Conservation (phyloP, 2,329 filamentous ascomycete species). For the Coniella vitis region DNA sequence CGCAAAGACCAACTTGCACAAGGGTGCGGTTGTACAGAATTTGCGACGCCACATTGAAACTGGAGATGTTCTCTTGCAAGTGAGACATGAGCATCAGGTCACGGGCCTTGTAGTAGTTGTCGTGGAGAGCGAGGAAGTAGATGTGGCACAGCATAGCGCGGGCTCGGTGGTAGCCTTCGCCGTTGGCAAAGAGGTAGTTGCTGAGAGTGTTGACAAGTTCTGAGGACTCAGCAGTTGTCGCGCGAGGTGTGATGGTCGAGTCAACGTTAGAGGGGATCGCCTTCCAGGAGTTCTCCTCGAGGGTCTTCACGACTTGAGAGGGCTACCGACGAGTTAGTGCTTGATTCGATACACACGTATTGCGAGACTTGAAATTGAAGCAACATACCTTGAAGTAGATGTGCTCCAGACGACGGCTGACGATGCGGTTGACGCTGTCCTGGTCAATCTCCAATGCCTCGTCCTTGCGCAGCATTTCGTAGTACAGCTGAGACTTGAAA, state of each 20-base stretch:
- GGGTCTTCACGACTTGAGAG: slow-evolving; percentile 81
- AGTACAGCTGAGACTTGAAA: slow-evolving; percentile 81
- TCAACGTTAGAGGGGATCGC: slow-evolving; percentile 61
- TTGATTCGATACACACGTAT: neutral
- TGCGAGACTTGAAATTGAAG: neutral
- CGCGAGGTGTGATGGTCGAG: slow-evolving; percentile 74
- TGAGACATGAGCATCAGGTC: slow-evolving; percentile 99
- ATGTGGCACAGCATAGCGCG: slow-evolving; percentile 98
- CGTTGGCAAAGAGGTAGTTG: slow-evolving; percentile 90
- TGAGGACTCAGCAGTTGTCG: slow-evolving; percentile 59
- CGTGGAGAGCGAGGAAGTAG: slow-evolving; percentile 95
- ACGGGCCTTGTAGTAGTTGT: slow-evolving; percentile 94
- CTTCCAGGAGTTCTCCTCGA: slow-evolving; percentile 94
- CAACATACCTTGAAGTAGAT: slow-evolving; percentile 86
- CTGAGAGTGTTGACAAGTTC: slow-evolving; percentile 79
- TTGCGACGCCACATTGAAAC: slow-evolving; percentile 94
- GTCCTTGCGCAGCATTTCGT: slow-evolving; percentile 71
- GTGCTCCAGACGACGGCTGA: slow-evolving; percentile 93
- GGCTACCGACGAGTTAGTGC: slow-evolving; percentile 46
- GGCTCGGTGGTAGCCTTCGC: slow-evolving; percentile 91
- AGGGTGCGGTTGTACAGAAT: slow-evolving; percentile 98
- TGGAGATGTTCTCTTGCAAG: slow-evolving; percentile 91
- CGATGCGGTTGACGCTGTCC: slow-evolving; percentile 83
- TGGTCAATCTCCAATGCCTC: slow-evolving; percentile 66
- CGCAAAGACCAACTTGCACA: slow-evolving; percentile 95